Evolutionary conservation across 2,329 filamentous ascomycete genomes (phyloP).

Genomic region (Ambrosiella xylebori): DNA sequence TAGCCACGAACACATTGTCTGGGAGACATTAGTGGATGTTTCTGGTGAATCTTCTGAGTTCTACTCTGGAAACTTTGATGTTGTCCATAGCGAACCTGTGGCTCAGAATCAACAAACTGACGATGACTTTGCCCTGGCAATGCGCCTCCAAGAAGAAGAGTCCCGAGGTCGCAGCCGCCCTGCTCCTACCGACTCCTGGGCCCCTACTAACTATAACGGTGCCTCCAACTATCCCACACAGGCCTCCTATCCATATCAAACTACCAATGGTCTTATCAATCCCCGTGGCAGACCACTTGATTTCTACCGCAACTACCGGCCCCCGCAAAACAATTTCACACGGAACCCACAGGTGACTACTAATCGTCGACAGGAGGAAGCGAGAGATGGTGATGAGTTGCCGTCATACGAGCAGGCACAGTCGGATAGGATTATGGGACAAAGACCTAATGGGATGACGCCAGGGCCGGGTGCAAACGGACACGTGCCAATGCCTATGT

Average conservation of each 20-base stretch:
- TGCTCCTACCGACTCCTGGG: neutral
- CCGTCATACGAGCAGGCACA: conserved; percentile 7
- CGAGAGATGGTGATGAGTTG: neutral
- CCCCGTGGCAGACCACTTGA: conserved; percentile 7
- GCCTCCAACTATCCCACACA: neutral
- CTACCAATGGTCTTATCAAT: neutral
- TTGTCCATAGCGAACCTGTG: conserved; percentile 41
- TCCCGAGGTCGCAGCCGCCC: neutral
- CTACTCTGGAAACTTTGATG: conserved; percentile 75
- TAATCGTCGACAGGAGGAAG: neutral
- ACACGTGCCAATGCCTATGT: neutral
- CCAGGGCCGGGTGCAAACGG: neutral
- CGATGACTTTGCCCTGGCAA: conserved; percentile 67
- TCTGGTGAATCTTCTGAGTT: conserved; percentile 70
- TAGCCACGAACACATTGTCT: conserved; percentile 77
- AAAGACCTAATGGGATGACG: neutral
- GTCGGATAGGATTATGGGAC: neutral
- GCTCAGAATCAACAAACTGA: conserved; percentile 34
- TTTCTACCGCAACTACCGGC: neutral
- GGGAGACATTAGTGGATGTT: conserved; percentile 84
- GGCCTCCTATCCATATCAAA: neutral
- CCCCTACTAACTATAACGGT: neutral
- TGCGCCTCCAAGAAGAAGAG: conserved; percentile 90
- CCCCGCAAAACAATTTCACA: neutral
- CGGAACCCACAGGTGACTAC: neutral